Conservation (phyloP, 495 filamentous ascomycete species). For the Tuber umbilicatum region DNA sequence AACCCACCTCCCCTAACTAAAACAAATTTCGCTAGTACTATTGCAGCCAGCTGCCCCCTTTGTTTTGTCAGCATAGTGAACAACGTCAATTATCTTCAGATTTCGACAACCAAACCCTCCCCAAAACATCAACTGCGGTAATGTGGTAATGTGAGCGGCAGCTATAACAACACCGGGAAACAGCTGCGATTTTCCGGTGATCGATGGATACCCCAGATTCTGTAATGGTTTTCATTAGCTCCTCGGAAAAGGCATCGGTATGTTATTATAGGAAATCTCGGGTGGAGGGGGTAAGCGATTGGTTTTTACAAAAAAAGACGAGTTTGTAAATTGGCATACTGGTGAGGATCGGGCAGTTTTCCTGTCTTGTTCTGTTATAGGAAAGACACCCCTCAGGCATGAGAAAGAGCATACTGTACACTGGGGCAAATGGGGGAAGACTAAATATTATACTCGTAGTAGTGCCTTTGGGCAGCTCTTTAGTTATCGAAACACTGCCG, state of each 20-base stretch:
- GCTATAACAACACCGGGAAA: background rate
- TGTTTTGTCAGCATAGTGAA: background rate
- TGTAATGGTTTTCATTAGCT: background rate
- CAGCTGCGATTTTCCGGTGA: background rate
- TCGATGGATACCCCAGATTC: background rate
- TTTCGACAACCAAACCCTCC: background rate
- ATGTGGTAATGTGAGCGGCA: background rate
- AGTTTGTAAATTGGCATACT: background rate
- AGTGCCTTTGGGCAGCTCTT: background rate
- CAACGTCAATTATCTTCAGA: background rate
- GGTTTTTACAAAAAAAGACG: background rate
- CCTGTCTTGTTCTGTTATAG: background rate
- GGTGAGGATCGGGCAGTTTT: background rate
- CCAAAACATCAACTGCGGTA: background rate
- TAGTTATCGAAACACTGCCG: background rate
- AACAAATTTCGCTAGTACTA: too few relatives aligned
- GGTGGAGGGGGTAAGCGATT: background rate
- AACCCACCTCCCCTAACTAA: too few relatives aligned
- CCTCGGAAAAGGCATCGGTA: background rate
- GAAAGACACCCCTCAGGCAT: background rate
- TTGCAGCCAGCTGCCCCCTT: too few relatives aligned
- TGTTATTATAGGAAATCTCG: background rate
- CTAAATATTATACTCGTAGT: too few relatives aligned
- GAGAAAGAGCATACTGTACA: background rate
- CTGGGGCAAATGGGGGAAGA: background rate